These are phyloP conservation scores for Puccinia triticina DNA, from an alignment of 1,284 basidiomycete genomes.

Conservation along the genomic window DNA sequence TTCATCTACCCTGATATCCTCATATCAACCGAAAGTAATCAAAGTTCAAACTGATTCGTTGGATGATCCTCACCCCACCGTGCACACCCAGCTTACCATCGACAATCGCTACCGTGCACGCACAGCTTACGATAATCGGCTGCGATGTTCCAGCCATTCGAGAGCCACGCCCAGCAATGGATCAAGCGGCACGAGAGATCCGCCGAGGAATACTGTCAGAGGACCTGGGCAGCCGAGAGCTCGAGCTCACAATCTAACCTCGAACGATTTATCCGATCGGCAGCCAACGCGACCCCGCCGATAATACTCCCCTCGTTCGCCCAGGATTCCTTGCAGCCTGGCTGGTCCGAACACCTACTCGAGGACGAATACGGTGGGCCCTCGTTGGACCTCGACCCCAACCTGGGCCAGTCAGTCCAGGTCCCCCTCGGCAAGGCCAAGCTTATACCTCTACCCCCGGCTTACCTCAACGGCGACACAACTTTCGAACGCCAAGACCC, in stretches of 20 bases:
- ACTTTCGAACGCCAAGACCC: slow-evolving; percentile 45
- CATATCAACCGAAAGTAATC: too few relatives aligned
- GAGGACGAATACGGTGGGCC: slow-evolving; percentile 23
- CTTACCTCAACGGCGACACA: slow-evolving; percentile 14
- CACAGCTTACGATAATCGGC: neutral
- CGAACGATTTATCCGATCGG: slow-evolving; percentile 32
- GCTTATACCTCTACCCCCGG: slow-evolving; percentile 21
- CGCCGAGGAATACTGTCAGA: slow-evolving; percentile 11
- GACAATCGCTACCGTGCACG: too few relatives aligned
- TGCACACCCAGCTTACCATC: neutral
- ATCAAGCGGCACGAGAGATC: slow-evolving; percentile 25
- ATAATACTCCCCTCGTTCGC: slow-evolving; percentile 36
- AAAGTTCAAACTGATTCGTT: too few relatives aligned
- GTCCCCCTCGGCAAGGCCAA: slow-evolving; percentile 15
- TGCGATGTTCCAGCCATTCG: slow-evolving; percentile 43
- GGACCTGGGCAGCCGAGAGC: slow-evolving; percentile 23
- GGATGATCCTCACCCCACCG: too few relatives aligned
- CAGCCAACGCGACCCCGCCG: slow-evolving; percentile 31
- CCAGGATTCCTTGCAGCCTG: slow-evolving; percentile 17
- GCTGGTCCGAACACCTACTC: slow-evolving; percentile 24
- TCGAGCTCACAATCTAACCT: slow-evolving; percentile 25
- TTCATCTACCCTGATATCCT: too few relatives aligned
- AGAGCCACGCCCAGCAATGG: slow-evolving; percentile 45
- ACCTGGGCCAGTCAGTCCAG: slow-evolving; percentile 10
- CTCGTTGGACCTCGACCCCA: slow-evolving; percentile 43